phyloP scores from a whole-genome alignment of 2,329 filamentous ascomycete genomes.

The Penicillium sp. region DNA sequence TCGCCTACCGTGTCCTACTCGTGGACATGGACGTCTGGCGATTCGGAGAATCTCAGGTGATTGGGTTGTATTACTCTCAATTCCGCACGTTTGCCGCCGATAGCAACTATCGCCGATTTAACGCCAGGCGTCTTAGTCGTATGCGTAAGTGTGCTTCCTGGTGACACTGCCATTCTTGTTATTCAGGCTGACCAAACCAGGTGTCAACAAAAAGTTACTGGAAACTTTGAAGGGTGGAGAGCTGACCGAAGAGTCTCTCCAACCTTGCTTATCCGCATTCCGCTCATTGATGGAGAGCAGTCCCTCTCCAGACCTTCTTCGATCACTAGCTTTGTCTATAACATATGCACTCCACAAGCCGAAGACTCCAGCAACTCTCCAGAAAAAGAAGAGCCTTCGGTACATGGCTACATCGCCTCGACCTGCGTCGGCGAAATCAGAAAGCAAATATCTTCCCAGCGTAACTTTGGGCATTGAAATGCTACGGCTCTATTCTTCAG shows the following conservation, averaged over 20 bases:
- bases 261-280: slow-evolving; percentile 75
- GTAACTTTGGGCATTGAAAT: slow-evolving; percentile 71
- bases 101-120: slow-evolving; percentile 91
- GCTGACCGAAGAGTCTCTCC: slow-evolving; percentile 68
- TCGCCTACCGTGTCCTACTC: slow-evolving; percentile 87
- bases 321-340: slow-evolving; percentile 85
- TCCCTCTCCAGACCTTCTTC: slow-evolving; percentile 78
- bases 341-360: slow-evolving; percentile 81
- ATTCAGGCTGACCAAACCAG: slow-evolving; percentile 44
- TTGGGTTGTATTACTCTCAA: slow-evolving; percentile 89
- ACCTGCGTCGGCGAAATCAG: slow-evolving; percentile 33
- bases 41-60: slow-evolving; percentile 69
- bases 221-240: slow-evolving; percentile 86
- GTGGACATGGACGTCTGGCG: slow-evolving; percentile 95
- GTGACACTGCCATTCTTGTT: not conserved
- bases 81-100: slow-evolving; percentile 84
- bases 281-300: slow-evolving; percentile 75
- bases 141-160: slow-evolving; percentile 67
- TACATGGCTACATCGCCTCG: slow-evolving; percentile 30
- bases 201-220: slow-evolving; percentile 83
- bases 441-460: slow-evolving; percentile 48
- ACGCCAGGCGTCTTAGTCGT: slow-evolving; percentile 76
- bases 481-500: slow-evolving; percentile 70
- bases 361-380: slow-evolving; percentile 40
- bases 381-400: slow-evolving; percentile 46